Conservation (phyloP, 352 stramenopile species). For the Thalassiosira exigua region DNA sequence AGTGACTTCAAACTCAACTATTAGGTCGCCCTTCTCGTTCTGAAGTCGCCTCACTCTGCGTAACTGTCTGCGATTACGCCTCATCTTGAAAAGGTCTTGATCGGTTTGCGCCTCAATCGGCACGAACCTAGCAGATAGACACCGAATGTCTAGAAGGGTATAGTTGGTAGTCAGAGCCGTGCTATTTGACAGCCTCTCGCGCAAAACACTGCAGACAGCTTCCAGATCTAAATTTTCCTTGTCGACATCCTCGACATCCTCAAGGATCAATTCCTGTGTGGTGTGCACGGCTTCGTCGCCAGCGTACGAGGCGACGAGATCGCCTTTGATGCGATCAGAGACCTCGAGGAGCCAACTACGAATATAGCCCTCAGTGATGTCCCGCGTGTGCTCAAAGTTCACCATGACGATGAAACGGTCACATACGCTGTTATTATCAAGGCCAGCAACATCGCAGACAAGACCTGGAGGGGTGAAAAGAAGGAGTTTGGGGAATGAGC, state of each 20-base stretch:
- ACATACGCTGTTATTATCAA: constrained; percentile 4
- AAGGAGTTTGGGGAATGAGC: background rate
- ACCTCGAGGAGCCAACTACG: background rate
- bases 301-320: constrained; percentile 2
- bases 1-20: constrained; percentile 1
- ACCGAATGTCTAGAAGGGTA: constrained; percentile 1
- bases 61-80: background rate
- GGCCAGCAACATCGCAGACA: background rate
- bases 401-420: constrained; percentile 3
- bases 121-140: background rate
- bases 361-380: background rate
- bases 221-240: background rate
- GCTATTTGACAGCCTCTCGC: background rate
- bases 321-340: background rate
- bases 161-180: background rate
- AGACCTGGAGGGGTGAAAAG: background rate
- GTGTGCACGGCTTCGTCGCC: constrained; percentile 1
- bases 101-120: too few relatives aligned
- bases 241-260: background rate
- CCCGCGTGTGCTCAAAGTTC: constrained; percentile 6
- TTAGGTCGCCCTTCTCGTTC: background rate
- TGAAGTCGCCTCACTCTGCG: too few relatives aligned
- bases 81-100: constrained; percentile 1
- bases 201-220: background rate
- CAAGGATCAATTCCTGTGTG: background rate